A percentile compares a stretch with the other conserved stretches of the same genome.
Conservation (phyloP, 441 rosid genomes). For the Raphanus hybrid region DNA sequence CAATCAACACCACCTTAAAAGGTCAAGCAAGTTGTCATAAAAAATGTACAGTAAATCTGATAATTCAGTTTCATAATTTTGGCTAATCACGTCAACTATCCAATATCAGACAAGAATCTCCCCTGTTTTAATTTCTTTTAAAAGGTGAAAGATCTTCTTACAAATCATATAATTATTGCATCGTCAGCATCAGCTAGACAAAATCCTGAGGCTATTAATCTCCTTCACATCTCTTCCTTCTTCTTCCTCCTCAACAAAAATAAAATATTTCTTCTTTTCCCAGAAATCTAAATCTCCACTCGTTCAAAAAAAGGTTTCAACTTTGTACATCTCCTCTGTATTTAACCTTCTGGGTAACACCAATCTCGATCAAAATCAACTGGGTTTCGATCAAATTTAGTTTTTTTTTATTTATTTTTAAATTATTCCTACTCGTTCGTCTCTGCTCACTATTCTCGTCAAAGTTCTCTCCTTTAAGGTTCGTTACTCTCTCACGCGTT, state of each 20-base stretch:
- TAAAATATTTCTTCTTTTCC: background rate
- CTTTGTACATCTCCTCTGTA: background rate
- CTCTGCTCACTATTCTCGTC: conserved; percentile 3
- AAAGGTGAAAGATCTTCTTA: conserved; percentile 14
- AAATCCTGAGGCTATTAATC: conserved; percentile 30
- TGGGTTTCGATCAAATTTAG: conserved; percentile 20
- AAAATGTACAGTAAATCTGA: background rate
- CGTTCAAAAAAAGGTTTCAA: background rate
- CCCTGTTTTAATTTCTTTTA: background rate
- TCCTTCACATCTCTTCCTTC: background rate
- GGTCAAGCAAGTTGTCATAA: conserved; percentile 22
- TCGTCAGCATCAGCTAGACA: conserved; percentile 16
- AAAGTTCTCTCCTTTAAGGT: conserved; percentile 16
- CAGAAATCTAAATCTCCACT: conserved; percentile 6
- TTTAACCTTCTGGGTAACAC: background rate
- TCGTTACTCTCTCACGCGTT: conserved; percentile 19
- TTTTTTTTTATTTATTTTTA: background rate
- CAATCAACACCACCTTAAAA: conserved; percentile 26
- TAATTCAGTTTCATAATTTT: background rate
- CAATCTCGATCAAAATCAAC: background rate
- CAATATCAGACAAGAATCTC: conserved; percentile 21
- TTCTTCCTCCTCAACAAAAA: background rate
- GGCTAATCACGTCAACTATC: conserved; percentile 8
- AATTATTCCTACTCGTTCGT: background rate
- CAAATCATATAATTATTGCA: background rate